Percentiles rank a stretch among this genome's conserved stretches.
phyloP scores from a whole-genome alignment of 1,139 yeast genomes.

The Blastobotrys proliferans region DNA sequence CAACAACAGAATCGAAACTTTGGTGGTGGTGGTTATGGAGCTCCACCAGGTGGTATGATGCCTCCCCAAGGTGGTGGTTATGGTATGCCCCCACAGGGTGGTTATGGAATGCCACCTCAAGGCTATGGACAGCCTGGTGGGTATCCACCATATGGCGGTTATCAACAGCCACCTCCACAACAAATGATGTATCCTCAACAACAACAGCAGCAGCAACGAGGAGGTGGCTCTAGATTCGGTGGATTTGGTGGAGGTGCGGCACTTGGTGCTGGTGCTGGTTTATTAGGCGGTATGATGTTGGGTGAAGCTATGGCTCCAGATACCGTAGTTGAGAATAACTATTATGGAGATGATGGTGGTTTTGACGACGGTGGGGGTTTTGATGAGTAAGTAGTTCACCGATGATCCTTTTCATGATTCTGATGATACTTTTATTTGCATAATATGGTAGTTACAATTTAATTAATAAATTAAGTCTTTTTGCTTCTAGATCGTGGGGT shows the following conservation, averaged over 20 bases:
- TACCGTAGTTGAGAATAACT: slow-evolving; percentile 31
- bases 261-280: slow-evolving; percentile 77
- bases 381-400: background rate
- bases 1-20: slow-evolving; percentile 15
- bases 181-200: slow-evolving; percentile 26
- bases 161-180: slow-evolving; percentile 24
- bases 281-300: slow-evolving; percentile 66
- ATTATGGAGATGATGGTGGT: slow-evolving; percentile 26
- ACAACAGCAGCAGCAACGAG: slow-evolving; percentile 26
- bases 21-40: background rate
- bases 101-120: slow-evolving; percentile 20
- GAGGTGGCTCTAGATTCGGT: too few species aligned
- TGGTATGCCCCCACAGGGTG: slow-evolving; percentile 19
- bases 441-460: background rate
- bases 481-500: background rate
- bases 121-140: slow-evolving; percentile 26
- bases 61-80: slow-evolving; percentile 19
- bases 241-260: slow-evolving; percentile 50
- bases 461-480: slow-evolving; percentile 1
- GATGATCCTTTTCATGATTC: slow-evolving; percentile 20
- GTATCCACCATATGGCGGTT: slow-evolving; percentile 26
- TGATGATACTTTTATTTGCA: slow-evolving; percentile 8
- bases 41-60: slow-evolving; percentile 12
- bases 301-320: slow-evolving; percentile 41
- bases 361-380: slow-evolving; percentile 24